These are phyloP conservation scores for Ophiostoma sp. DNA, from an alignment of 2,329 filamentous ascomycete species.

Conservation along the genomic window DNA sequence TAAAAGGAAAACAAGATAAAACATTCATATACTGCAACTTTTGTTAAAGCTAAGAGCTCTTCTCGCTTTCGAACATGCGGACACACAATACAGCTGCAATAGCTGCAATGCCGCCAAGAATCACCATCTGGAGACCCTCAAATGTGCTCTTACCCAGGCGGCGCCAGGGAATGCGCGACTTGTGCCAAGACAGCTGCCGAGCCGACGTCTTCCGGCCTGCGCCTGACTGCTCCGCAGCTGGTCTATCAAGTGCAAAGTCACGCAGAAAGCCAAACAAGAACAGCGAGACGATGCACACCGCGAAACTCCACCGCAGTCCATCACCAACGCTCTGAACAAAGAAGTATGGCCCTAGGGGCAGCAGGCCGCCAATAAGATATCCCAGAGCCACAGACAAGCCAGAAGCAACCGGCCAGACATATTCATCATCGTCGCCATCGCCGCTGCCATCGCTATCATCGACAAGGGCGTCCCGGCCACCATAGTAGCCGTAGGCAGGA, in stretches of 20 bases:
- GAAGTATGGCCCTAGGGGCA: constrained; percentile 34
- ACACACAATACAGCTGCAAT: constrained; percentile 33
- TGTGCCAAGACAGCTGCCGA: constrained; percentile 2
- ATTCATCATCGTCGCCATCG: constrained; percentile 17
- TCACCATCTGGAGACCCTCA: constrained; percentile 34
- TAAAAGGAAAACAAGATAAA: neutral
- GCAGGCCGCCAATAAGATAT: constrained; percentile 33
- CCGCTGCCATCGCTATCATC: neutral
- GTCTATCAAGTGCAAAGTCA: constrained; percentile 28
- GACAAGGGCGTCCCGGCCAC: neutral
- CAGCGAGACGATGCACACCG: constrained; percentile 32
- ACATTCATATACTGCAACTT: neutral
- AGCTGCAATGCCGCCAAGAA: constrained; percentile 33
- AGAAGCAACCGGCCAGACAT: constrained; percentile 28
- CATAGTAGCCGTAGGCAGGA: constrained; percentile 19
- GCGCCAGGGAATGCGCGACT: constrained; percentile 26
- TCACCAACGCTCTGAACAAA: constrained; percentile 30
- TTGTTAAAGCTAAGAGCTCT: neutral
- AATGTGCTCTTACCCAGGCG: constrained; percentile 29
- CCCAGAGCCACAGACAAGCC: constrained; percentile 32
- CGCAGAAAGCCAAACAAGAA: constrained; percentile 34
- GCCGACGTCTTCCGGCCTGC: neutral
- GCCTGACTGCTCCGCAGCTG: neutral
- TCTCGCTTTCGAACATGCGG: constrained; percentile 29
- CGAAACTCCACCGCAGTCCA: constrained; percentile 34